Conservation (phyloP, 129 eudicot genomes). For the Flaveria ramosissima region DNA sequence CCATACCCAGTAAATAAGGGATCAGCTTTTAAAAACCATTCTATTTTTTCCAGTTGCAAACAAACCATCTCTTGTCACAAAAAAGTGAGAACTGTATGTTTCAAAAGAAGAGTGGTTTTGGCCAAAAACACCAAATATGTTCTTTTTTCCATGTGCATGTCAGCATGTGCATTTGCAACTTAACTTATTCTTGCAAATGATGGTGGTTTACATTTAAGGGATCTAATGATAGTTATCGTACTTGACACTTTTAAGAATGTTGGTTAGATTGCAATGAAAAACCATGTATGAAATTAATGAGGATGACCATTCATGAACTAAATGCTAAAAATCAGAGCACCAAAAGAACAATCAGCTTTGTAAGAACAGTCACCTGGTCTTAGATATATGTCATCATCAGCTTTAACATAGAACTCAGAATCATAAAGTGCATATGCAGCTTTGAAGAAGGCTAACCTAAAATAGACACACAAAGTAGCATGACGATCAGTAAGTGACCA, state of each 20-base stretch:
- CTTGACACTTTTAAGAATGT: neutral
- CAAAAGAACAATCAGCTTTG: constrained; percentile 8
- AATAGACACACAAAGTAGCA: constrained; percentile 24
- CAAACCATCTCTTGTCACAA: constrained; percentile 4
- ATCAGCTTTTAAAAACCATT: constrained; percentile 10
- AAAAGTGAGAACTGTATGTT: neutral
- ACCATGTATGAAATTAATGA: neutral
- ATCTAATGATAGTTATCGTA: neutral
- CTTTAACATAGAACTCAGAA: constrained; percentile 70
- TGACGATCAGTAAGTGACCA: constrained; percentile 2
- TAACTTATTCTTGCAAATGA: neutral
- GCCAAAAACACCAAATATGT: constrained; percentile 2
- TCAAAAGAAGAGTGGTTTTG: neutral
- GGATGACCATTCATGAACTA: neutral
- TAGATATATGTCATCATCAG: constrained; percentile 70
- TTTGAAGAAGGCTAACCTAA: constrained; percentile 67
- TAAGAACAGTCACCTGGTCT: constrained; percentile 52
- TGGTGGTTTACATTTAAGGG: neutral
- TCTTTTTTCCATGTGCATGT: neutral
- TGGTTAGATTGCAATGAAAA: neutral
- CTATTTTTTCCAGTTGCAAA: constrained; percentile 9
- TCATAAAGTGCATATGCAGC: constrained; percentile 64
- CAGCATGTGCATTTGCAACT: neutral
- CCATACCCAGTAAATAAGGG: neutral
- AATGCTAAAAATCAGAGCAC: constrained; percentile 9